Conservation (phyloP, 2,329 filamentous ascomycete species). For the Tothia fuscella region DNA sequence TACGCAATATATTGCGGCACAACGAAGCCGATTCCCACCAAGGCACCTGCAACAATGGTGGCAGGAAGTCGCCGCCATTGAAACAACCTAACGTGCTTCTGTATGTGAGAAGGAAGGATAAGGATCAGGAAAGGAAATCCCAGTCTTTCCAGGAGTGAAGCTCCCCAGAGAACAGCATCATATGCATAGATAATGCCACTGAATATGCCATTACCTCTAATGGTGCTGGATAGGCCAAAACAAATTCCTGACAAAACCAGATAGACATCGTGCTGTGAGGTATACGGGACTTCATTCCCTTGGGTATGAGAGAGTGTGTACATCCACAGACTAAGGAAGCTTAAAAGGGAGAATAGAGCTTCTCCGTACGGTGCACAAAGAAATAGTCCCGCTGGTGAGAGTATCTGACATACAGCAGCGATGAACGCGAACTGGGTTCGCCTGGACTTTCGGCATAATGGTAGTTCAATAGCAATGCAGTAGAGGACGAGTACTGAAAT, state of each 20-base stretch:
- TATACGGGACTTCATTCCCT: constrained; percentile 10
- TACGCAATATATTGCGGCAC: constrained; percentile 69
- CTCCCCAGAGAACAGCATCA: constrained; percentile 26
- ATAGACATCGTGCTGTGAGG: constrained; percentile 30
- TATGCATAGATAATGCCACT: constrained; percentile 64
- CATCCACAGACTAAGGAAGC: constrained; percentile 59
- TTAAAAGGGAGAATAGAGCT: constrained; percentile 63
- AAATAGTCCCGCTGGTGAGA: constrained; percentile 83
- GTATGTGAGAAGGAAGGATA: neutral
- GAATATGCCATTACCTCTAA: constrained; percentile 78
- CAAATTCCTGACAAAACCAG: constrained; percentile 51
- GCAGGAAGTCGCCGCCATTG: constrained; percentile 43
- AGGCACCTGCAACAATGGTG: constrained; percentile 53
- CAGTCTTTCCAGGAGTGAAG: constrained; percentile 20
- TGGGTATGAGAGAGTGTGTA: constrained; percentile 37
- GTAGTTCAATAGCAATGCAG: constrained; percentile 43
- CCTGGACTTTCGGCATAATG: constrained; percentile 17
- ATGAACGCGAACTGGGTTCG: constrained; percentile 47
- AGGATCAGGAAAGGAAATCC: neutral
- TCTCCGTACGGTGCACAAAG: constrained; percentile 80
- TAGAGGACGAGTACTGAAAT: constrained; percentile 63
- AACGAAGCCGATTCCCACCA: constrained; percentile 55
- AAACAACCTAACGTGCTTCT: constrained; percentile 20
- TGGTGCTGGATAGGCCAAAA: constrained; percentile 60
- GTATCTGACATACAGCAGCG: constrained; percentile 61